Evolutionary conservation across 1,139 yeast species (phyloP), one percentile per base, ranked within the genome.

Genomic region (Yamadazyma atmosphaerica): DNA sequence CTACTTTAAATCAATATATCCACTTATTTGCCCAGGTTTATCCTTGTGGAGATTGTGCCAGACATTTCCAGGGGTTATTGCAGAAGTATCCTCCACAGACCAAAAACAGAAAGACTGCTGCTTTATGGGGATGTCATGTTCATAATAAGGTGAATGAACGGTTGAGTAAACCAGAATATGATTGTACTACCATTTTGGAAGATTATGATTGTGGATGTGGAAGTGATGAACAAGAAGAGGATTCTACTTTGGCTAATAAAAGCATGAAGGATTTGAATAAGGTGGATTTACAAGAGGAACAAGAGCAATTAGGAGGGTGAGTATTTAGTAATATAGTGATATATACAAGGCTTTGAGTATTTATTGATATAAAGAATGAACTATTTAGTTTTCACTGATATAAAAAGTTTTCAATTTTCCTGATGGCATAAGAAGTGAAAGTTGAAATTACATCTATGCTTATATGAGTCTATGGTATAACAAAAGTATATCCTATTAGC

Each of bases 121-220:
- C 96, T 0, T 67, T 86, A 47, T 92, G 98, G 98, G 98, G 98
- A 1, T 92, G 98, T 60, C 83, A 83, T 54, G 74, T 92, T n/a
- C 99, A 92, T 63, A 92, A 94, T 48, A 65, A 68, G 51, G 97
- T 90, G 25, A 92, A 92, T 59, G 79, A 78, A 43, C 67, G 85
- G 36, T 72, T 92, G 37, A 69, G 70, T 4, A 89, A 92, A 52
- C 79, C 75, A 0, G 69, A 71, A 14, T 92, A 88, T 59, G 97
- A 92, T 59, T 92, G 98, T 58, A 72, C 86, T 2, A 81, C 77
- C 9, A 83, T 92, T 39, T 69, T 87, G 43, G 96, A 87, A 52
- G 94, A 87, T 60, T 92, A 92, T 61, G 95, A 89, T 52, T 92
- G 98, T 68, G 98, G 98, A 0, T 92, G 98, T 63, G 96, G 94